Percentiles rank a stretch among this genome's conserved stretches.
phyloP scores from a whole-genome alignment of 2,329 filamentous ascomycete genomes.

The Beauveria asiatica region DNA sequence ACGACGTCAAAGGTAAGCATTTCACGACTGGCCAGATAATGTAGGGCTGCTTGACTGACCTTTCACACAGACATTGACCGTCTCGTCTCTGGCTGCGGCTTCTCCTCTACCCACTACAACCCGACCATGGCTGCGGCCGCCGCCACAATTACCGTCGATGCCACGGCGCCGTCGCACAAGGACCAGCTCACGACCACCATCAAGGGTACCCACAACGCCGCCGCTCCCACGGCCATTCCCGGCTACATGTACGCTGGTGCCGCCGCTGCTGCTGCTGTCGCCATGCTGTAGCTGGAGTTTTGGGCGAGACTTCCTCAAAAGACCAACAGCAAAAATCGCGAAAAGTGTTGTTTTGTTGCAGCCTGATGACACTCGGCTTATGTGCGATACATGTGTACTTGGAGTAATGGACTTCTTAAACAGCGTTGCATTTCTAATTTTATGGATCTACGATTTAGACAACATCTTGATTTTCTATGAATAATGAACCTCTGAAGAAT shows the following conservation, averaged over 20 bases:
- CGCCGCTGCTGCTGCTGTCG: conserved; percentile 7
- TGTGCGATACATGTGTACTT: not conserved
- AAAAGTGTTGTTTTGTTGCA: not conserved
- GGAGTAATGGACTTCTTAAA: not conserved
- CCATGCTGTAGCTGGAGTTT: not conserved
- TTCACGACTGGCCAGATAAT: too few relatives aligned
- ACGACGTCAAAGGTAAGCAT: conserved; percentile 17
- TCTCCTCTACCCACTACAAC: conserved; percentile 23
- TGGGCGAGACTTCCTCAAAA: not conserved
- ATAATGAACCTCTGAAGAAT: not conserved
- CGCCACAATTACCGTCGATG: conserved; percentile 21
- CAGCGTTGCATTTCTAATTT: conserved; percentile 4
- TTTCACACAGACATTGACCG: conserved; percentile 24
- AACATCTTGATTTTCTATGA: not conserved
- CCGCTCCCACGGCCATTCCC: conserved; percentile 1
- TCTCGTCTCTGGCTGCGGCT: conserved; percentile 27
- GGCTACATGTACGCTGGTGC: conserved; percentile 7
- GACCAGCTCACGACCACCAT: conserved; percentile 29
- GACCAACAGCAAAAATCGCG: not conserved
- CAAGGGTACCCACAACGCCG: conserved; percentile 12
- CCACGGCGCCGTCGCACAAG: conserved; percentile 23
- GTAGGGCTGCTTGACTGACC: not conserved
- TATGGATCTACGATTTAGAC: not conserved
- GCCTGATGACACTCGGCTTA: not conserved
- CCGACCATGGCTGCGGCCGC: conserved; percentile 18